Evolutionary conservation across 805 yeast genomes (phyloP), one percentile per base, ranked within the genome.

Genomic region (Wickerhamiella azymoides): DNA sequence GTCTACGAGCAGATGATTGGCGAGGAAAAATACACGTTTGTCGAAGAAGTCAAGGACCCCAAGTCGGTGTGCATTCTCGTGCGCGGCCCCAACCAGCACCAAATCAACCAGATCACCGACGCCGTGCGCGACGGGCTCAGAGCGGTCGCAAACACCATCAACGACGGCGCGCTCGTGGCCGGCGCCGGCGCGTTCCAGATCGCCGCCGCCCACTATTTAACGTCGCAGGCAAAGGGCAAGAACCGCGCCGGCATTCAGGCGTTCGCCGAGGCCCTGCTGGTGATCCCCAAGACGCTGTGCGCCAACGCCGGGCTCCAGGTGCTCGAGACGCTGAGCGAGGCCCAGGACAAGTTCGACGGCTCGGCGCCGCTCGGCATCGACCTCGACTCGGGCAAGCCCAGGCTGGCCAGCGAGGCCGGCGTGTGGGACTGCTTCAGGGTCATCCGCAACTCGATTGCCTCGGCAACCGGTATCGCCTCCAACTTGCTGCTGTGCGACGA

Each of bases 121-220:
- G 97, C 99, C 1, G 86, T 93, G 18, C 78, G 98, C 62, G 98
- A 92, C 62, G 99, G 99, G 28, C 71, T 92, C 49, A 77, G 98
- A 54, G 86, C 96, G 1, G 96, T 92, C 14, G 78, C 94, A 38
- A 92, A 92, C 60, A 92, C 88, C 28, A 67, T 92, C 44, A 82
- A 78, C 58, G 99, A 92, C 63, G 74, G 77, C 55, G 66, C 80
- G 36, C 79, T 92, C 36, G 79, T 92, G 39, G 96, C 98, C 6
- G 99, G 99, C 51, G 99, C 92, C 1, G 99, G 99, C 47, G 92
- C 97, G 1, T 92, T 82, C 64, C 93, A 79, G 68, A 70, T 92
- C 58, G 79, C 93, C 46, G 84, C 89, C 49, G 74, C 85, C 45
- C 73, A 77, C 56, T 74, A 83, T 58, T 69, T 92, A 51, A 68